phyloP scores from a whole-genome alignment of 1,284 basidiomycete genomes.

The Trichosporon sp. region DNA sequence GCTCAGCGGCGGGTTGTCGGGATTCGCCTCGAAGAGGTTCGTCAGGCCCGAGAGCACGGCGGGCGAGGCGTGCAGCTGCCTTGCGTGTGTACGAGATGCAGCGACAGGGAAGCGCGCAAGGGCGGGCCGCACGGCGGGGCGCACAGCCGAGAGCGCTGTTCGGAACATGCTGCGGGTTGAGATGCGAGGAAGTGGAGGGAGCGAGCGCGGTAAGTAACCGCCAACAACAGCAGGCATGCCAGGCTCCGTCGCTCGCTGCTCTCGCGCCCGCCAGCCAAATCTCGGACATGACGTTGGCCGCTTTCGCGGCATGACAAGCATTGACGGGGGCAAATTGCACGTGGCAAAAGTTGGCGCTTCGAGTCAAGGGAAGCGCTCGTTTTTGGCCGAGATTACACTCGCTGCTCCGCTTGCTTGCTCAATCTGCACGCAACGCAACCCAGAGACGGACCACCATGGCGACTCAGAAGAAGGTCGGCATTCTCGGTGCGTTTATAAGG shows the following conservation, averaged over 20 bases:
- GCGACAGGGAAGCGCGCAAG: background rate
- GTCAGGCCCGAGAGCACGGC: constrained; percentile 13
- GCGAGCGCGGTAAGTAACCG: background rate
- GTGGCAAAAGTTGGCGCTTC: background rate
- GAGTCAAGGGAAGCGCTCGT: background rate
- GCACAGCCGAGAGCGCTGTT: background rate
- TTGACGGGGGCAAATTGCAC: background rate
- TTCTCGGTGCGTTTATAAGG: constrained; percentile 35
- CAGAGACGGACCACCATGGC: constrained; percentile 35
- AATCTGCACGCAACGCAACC: background rate
- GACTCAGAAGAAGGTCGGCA: constrained; percentile 47
- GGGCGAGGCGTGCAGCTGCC: constrained; percentile 9
- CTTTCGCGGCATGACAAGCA: background rate
- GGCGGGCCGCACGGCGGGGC: background rate
- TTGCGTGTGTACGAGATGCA: background rate
- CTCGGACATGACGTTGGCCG: background rate
- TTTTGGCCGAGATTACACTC: constrained; percentile 1
- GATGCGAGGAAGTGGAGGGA: background rate
- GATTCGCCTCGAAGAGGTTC: constrained; percentile 31
- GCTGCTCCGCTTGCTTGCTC: background rate
- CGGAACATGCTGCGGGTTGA: background rate
- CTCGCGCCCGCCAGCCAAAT: background rate
- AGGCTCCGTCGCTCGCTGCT: background rate
- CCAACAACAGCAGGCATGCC: background rate
- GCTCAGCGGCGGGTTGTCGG: constrained; percentile 29